These are phyloP conservation scores for Sporothrix humicola DNA, from an alignment of 2,329 filamentous ascomycete genomes.

Conservation along the genomic window DNA sequence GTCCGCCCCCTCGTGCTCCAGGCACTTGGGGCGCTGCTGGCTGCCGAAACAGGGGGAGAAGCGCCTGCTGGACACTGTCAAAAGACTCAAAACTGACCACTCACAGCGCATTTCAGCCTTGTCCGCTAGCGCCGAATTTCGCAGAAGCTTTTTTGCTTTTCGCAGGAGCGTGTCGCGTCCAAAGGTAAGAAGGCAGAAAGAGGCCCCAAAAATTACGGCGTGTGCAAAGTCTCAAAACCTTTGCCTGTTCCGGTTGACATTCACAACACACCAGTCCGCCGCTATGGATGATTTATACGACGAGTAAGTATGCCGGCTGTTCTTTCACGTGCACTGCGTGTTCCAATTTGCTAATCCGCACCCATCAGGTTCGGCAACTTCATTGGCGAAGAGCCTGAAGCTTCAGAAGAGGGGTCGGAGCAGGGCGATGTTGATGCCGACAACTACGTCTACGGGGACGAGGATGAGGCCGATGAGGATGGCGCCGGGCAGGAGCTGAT, in stretches of 20 bases:
- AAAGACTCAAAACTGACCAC: no score
- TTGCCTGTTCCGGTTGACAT: not conserved
- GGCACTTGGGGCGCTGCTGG: not conserved
- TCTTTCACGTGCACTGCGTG: constrained; percentile 37
- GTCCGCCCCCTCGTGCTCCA: not conserved
- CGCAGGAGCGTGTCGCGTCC: constrained; percentile 30
- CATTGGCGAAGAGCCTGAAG: constrained; percentile 86
- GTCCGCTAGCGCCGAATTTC: constrained; percentile 29
- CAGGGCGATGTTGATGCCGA: constrained; percentile 70
- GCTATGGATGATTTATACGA: constrained; percentile 93
- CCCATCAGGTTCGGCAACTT: constrained; percentile 87
- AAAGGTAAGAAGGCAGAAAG: constrained; percentile 8
- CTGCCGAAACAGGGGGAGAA: not conserved
- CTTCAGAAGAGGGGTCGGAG: constrained; percentile 85
- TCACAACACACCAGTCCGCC: constrained; percentile 28
- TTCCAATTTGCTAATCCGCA: constrained; percentile 25
- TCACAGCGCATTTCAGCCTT: constrained; percentile 34
- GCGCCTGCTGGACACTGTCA: not conserved
- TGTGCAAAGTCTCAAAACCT: not conserved
- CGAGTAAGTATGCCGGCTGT: constrained; percentile 63
- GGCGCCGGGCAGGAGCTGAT: constrained; percentile 81
- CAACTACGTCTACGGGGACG: constrained; percentile 82
- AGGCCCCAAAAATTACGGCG: constrained; percentile 27
- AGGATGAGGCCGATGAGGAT: constrained; percentile 66
- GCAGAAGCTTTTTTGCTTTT: constrained; percentile 34